phyloP scores from a whole-genome alignment of 495 filamentous ascomycete genomes.

The Schizothecium vesticola region DNA sequence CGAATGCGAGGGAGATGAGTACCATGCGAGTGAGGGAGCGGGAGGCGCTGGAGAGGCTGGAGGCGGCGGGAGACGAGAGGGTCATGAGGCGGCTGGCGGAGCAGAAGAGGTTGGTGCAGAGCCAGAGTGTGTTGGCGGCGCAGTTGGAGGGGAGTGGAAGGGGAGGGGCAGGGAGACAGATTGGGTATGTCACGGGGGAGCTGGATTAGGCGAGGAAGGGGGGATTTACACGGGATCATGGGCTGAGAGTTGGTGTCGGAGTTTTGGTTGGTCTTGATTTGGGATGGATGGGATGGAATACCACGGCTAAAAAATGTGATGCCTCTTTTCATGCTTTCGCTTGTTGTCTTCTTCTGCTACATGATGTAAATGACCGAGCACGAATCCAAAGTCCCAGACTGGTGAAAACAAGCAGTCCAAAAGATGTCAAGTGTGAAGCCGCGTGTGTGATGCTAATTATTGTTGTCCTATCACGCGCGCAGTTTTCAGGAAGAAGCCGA shows the following conservation, averaged over 20 bases:
- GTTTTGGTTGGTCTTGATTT: not conserved
- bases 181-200: conserved; percentile 42
- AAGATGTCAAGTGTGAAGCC: no score
- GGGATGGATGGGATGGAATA: not conserved
- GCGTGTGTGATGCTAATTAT: no score
- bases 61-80: conserved; percentile 32
- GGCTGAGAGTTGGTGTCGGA: not conserved
- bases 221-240: not conserved
- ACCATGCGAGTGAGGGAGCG: conserved; percentile 37
- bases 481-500: no score
- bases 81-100: conserved; percentile 33
- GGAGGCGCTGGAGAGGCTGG: conserved; percentile 37
- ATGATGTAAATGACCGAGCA: not conserved
- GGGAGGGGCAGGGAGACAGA: conserved; percentile 31
- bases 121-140: conserved; percentile 37
- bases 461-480: no score
- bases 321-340: not conserved
- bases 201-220: conserved; percentile 10
- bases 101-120: conserved; percentile 43
- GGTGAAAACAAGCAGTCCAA: no score
- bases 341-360: not conserved
- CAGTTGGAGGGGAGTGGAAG: conserved; percentile 31
- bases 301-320: not conserved
- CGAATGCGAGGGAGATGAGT: conserved; percentile 35
- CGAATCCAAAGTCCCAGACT: no score